Conservation (phyloP, 2,329 filamentous ascomycete species). For the Cladophialophora yegresii region DNA sequence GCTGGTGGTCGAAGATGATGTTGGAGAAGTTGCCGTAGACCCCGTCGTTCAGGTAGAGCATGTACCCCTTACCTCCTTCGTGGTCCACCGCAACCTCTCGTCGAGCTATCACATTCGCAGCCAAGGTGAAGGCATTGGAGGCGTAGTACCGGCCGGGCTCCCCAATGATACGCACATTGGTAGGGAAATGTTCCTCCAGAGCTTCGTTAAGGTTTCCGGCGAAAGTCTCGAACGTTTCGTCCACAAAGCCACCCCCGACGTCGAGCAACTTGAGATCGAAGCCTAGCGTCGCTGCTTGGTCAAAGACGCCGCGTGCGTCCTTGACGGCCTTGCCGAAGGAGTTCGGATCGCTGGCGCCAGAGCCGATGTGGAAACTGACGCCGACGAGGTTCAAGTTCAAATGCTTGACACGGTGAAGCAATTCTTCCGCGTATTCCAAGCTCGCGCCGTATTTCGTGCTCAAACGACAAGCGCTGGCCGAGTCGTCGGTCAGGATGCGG, state of each 20-base stretch:
- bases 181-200: slow-evolving; percentile 84
- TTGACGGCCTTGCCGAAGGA: slow-evolving; percentile 88
- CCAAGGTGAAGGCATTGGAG: slow-evolving; percentile 86
- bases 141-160: slow-evolving; percentile 98
- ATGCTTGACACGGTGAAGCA: slow-evolving; percentile 77
- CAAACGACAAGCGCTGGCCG: slow-evolving; percentile 86
- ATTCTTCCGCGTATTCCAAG: slow-evolving; percentile 74
- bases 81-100: slow-evolving; percentile 76
- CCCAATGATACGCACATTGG: slow-evolving; percentile 81
- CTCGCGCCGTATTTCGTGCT: slow-evolving; percentile 97
- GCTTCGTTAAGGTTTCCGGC: slow-evolving; percentile 75
- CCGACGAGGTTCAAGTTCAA: slow-evolving; percentile 89
- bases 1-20: slow-evolving; percentile 56
- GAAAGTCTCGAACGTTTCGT: slow-evolving; percentile 90
- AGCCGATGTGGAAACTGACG: slow-evolving; percentile 97
- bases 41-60: slow-evolving; percentile 97
- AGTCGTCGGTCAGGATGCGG: slow-evolving; percentile 95
- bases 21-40: slow-evolving; percentile 68
- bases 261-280: slow-evolving; percentile 85
- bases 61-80: slow-evolving; percentile 72
- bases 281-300: slow-evolving; percentile 74
- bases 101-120: slow-evolving; percentile 92
- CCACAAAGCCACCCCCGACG: slow-evolving; percentile 89
- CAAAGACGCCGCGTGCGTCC: slow-evolving; percentile 86
- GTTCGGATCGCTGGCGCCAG: slow-evolving; percentile 88